Base-by-base conservation (phyloP, 352 stramenopile genomes). In the Phytopythium ostracodes region DNA sequence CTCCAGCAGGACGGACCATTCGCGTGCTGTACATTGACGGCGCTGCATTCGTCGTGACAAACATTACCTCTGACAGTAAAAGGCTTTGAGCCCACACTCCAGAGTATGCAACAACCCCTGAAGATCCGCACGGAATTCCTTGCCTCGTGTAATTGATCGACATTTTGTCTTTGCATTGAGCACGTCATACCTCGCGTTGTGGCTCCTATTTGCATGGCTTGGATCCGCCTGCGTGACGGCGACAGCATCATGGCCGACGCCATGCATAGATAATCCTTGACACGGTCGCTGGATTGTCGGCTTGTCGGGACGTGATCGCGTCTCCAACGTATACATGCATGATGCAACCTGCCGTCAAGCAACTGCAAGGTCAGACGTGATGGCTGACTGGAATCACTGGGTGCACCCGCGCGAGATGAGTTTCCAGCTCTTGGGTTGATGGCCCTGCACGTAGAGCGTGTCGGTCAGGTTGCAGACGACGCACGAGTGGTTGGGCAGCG, bases 401-500 rank as follows among this genome's bases (percentile, higher is more conserved):
- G 70, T 85, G 68, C 80, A 89, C 24, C 80, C 80, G 42, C 80
- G 70, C 42, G 76, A 84, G 54, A 89, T 50, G 11, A 84, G 65
- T 43, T 79, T 76, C 80, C 77, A 88, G 51, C 43, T 78, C 68
- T 79, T 83, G 24, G 65, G 38, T 29, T 77, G 40, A 11, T 77
- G 56, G 20, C 78, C 68, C 29, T 88, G 75, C 17, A 92, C 55
- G 63, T 76, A 88, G 25, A 92, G 77, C 31, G 59, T 75, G 62
- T 90, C 73, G 1, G 78, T 84, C 50, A 92, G 76, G 59, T 92
- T 92, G 10, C 72, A 68, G 18, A 88, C 72, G 18, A 87, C 75
- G 40, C 83, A 92, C 27, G 81, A 63, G 44, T 92, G 83, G 63
- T 90, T 92, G 18, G 80, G 80, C 14, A 90, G 60, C 33, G 90